Base-by-base conservation (phyloP, 306 rosid genomes). In the Ochetophila trinervis region DNA sequence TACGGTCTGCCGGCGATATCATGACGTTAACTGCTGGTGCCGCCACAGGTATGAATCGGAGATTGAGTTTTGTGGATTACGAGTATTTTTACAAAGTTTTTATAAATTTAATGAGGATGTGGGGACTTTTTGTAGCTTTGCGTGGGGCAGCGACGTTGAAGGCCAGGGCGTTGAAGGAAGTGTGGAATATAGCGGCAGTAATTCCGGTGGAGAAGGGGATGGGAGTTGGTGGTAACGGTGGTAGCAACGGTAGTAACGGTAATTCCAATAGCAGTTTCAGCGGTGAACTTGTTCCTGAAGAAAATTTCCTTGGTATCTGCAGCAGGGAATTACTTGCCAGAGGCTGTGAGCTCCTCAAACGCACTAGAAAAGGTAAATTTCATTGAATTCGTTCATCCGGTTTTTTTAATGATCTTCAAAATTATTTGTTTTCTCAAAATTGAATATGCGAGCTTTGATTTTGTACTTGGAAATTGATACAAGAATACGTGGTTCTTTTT, bases 141-240 rank as follows among this genome's bases (percentile, higher is more conserved):
- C 93, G 95, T 37, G 99, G 99, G 45, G 99, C 97, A 2, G 97
- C 99, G 2, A 94, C 99, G 20, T 72, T 94, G 76, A 94, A 88
- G 87, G 95, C 99, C 19, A 86, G 99, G 86, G 85, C 95, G 5
- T 70, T 86, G 65, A 94, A 88, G 83, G 99, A 94, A 67, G 95
- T 94, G 34, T 94, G 90, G 97, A 94, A 86, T 75, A 76, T 88
- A 53, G 99, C 99, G 1, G 86, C 99, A 0, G 96, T 86, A 13
- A 90, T 86, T 66, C 95, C 99, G 0, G 80, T 82, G 19, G 99
- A 94, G 71, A 90, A 74, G 68, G 96, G 84, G 30, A 15, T 70
- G 15, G 84, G 77, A 34, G 83, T 57, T 8, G 69, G 42, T 0
- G 70, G 73, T 48, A 27, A 23, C 1, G n/a, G n/a, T n/a, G 66